These are phyloP conservation scores for Nepenthes alata DNA, from an alignment of 179 eudicot species.

Conservation along the genomic window DNA sequence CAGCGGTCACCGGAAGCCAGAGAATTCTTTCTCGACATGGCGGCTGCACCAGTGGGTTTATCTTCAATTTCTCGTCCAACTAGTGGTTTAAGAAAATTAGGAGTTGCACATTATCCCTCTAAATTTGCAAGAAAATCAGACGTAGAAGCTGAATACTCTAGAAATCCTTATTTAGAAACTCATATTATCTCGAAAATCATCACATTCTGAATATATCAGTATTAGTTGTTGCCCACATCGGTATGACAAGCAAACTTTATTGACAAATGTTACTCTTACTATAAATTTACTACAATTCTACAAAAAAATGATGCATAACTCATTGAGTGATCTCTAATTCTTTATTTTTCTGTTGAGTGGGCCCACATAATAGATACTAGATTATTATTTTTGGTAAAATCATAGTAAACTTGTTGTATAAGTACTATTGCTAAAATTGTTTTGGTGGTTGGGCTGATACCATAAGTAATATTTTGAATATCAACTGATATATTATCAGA, in stretches of 20 bases:
- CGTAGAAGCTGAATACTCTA: not conserved
- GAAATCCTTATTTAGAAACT: too few relatives aligned
- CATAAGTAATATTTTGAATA: too few relatives aligned
- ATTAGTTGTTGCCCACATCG: not conserved
- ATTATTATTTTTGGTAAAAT: too few relatives aligned
- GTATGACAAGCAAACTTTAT: not conserved
- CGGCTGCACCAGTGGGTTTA: slow-evolving; percentile 75
- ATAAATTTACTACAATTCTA: too few relatives aligned
- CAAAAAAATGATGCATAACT: too few relatives aligned
- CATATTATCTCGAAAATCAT: not conserved
- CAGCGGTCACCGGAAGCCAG: slow-evolving; percentile 52
- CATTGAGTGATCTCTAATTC: too few relatives aligned
- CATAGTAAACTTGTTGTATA: too few relatives aligned
- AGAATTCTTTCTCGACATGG: slow-evolving; percentile 62
- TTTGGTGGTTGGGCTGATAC: too few relatives aligned
- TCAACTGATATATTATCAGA: too few relatives aligned
- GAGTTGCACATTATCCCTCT: not conserved
- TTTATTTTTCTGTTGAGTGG: too few relatives aligned
- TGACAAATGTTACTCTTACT: not conserved
- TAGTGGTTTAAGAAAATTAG: slow-evolving; percentile 1
- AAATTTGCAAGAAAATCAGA: not conserved
- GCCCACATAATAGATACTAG: too few relatives aligned
- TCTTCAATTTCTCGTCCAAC: slow-evolving; percentile 83
- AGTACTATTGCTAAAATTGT: too few relatives aligned
- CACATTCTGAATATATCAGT: not conserved